Evolutionary conservation across 345 rosid species (phyloP), one percentile per base, ranked within the genome.

Genomic region (Microthlaspi erraticum): DNA sequence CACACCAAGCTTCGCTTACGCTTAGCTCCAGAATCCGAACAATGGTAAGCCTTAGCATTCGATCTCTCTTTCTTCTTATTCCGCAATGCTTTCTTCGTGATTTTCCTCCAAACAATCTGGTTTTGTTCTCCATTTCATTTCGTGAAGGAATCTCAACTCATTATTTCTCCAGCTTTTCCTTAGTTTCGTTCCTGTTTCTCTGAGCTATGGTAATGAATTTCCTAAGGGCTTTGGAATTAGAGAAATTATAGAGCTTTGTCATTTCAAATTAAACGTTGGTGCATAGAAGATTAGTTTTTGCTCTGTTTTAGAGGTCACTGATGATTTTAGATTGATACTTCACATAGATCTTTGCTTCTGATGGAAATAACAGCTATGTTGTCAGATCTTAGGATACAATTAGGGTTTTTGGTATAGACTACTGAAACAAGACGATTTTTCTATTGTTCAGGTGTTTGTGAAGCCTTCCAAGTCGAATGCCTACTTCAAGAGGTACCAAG

Each of bases 401-500:
- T 45, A 44, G 39, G 55, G 14, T 18, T 38, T 63, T 32, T 1
- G 19, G 5, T 18, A 56, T 7, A 5, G 13, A 4, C 29, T 56
- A 36, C 64, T 31, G 9, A 20, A 8, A 6, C 18, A 29, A 1
- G 2, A 48, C 26, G 16, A 5, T 72, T 55, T 41, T 41, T 57
- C 1, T 56, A 0, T 57, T 17, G 37, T 6, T 77, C 77, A 88
- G 93, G 83, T 64, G 23, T 85, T 62, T 62, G 83, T 81, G 38
- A 88, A 84, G 73, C 70, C 90, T 14, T 74, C 78, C 26, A 88
- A 82, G 76, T 11, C 82, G 1, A 85, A 53, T 45, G 84, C 93
- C 5, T 88, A 88, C 83, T 88, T 53, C 72, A 88, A 88, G 86
- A 78, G 93, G 37, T 88, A 56, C 66, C 90, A 88, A 80, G 93